Percentiles rank a stretch among this genome's conserved stretches.
phyloP scores from a whole-genome alignment of 371 early-diverging fungal genomes.

The Umbelopsis sp. region DNA sequence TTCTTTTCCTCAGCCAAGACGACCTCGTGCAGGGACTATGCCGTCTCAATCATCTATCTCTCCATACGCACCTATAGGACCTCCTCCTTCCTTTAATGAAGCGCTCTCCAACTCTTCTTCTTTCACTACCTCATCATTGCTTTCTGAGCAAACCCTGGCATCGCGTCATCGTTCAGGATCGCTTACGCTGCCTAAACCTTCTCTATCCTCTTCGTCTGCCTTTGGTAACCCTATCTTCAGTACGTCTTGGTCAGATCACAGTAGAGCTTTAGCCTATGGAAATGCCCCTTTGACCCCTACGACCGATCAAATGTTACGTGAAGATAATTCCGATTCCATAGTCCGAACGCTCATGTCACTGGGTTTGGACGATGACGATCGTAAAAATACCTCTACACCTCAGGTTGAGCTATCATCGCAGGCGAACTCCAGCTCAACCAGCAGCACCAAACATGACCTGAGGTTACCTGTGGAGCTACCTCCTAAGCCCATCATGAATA shows the following conservation, averaged over 20 bases:
- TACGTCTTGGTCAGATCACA: constrained; percentile 56
- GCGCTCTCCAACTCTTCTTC: constrained; percentile 5
- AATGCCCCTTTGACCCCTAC: constrained; percentile 49
- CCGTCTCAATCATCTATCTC: constrained; percentile 55
- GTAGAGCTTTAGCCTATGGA: constrained; percentile 30
- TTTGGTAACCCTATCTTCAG: constrained; percentile 61
- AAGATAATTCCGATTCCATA: constrained; percentile 66
- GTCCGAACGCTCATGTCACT: constrained; percentile 76
- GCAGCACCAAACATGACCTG: neutral
- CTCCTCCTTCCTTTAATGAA: constrained; percentile 19
- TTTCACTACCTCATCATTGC: constrained; percentile 11
- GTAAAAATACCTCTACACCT: constrained; percentile 11
- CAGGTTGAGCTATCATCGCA: constrained; percentile 24
- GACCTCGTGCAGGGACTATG: constrained; percentile 82
- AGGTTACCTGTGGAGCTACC: constrained; percentile 9
- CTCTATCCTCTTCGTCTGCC: constrained; percentile 45
- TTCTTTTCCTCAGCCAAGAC: constrained; percentile 28
- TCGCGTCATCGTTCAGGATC: constrained; percentile 59
- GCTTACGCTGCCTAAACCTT: constrained; percentile 57
- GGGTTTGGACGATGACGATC: constrained; percentile 70
- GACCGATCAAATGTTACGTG: constrained; percentile 59
- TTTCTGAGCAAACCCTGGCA: constrained; percentile 21
- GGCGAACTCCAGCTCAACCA: constrained; percentile 18
- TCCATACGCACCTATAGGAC: constrained; percentile 29
- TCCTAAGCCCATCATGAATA: constrained; percentile 43